Evolutionary conservation across 345 rosid species (phyloP).

Genomic region (Eutrema heterophyllum): DNA sequence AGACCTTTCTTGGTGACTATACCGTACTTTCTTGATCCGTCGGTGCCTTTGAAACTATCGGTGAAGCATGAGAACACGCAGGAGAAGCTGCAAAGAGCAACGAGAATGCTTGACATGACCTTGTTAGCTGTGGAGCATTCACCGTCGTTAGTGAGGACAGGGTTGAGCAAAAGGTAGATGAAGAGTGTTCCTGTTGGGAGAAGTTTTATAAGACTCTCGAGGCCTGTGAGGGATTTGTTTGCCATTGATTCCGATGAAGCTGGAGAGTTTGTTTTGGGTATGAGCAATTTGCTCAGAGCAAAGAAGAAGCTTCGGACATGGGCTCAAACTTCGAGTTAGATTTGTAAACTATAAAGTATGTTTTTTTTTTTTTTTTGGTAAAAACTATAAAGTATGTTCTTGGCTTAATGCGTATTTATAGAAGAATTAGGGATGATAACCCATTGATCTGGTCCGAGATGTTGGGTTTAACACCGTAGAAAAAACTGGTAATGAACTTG

Average conservation of each 20-base stretch:
- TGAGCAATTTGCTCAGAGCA: too few relatives aligned
- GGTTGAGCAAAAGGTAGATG: slow-evolving; percentile 74
- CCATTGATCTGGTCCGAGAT: slow-evolving; percentile 28
- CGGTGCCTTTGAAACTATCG: slow-evolving; percentile 52
- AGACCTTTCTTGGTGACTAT: slow-evolving; percentile 56
- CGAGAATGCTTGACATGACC: slow-evolving; percentile 47
- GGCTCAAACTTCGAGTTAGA: neutral
- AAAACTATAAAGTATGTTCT: slow-evolving; percentile 18
- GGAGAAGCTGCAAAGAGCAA: slow-evolving; percentile 56
- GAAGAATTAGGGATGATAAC: neutral
- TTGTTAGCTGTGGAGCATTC: slow-evolving; percentile 48
- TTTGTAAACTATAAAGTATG: slow-evolving; percentile 16
- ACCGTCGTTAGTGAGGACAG: slow-evolving; percentile 68
- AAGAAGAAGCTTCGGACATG: slow-evolving; percentile 25
- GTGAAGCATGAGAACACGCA: slow-evolving; percentile 72
- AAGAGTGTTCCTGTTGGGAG: slow-evolving; percentile 93
- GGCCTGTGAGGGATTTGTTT: slow-evolving; percentile 45
- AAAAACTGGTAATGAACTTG: slow-evolving; percentile 4
- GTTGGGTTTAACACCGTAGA: slow-evolving; percentile 19
- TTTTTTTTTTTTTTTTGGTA: too few relatives aligned
- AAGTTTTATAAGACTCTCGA: slow-evolving; percentile 70
- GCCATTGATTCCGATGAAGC: slow-evolving; percentile 30
- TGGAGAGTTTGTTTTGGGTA: slow-evolving; percentile 10
- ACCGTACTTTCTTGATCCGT: slow-evolving; percentile 53
- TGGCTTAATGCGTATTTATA: slow-evolving; percentile 19